Conservation (phyloP, 1,284 basidiomycete species). For the Rugosomyces carneus region DNA sequence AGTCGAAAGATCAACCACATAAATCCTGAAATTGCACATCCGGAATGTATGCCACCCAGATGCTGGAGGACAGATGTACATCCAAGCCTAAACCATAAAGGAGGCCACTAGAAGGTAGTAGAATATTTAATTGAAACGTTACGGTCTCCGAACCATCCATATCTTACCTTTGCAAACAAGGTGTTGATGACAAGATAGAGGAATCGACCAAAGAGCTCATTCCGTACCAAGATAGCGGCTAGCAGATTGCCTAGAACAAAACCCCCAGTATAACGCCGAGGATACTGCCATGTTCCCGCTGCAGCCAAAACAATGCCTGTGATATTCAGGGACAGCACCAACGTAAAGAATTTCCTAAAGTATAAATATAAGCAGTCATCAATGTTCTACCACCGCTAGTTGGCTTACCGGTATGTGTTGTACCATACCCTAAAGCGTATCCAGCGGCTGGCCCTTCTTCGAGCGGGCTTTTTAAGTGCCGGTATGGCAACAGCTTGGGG, state of each 20-base stretch:
- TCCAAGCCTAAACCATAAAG: slow-evolving; percentile 51
- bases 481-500: slow-evolving; percentile 1
- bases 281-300: slow-evolving; percentile 49
- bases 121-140: slow-evolving; percentile 6
- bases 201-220: slow-evolving; percentile 56
- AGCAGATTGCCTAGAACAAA: slow-evolving; percentile 56
- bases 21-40: slow-evolving; percentile 58
- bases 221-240: slow-evolving; percentile 47
- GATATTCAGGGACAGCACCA: slow-evolving; percentile 47
- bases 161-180: slow-evolving; percentile 52
- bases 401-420: slow-evolving; percentile 54
- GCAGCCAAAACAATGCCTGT: slow-evolving; percentile 46
- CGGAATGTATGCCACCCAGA: slow-evolving; percentile 67
- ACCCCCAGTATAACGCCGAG: slow-evolving; percentile 51
- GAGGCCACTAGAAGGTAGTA: slow-evolving; percentile 46
- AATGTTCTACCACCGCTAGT: background rate
- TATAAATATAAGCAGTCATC: background rate
- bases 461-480: slow-evolving; percentile 20
- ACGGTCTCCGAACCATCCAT: background rate
- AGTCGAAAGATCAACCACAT: slow-evolving; percentile 59
- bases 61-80: slow-evolving; percentile 63
- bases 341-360: slow-evolving; percentile 53
- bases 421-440: slow-evolving; percentile 55
- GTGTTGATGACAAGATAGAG: slow-evolving; percentile 54
- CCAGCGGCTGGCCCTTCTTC: slow-evolving; percentile 32